Evolutionary conservation across 2,329 filamentous ascomycete species (phyloP), one percentile per base, ranked within the genome.

Genomic region (Xylaria sp.): DNA sequence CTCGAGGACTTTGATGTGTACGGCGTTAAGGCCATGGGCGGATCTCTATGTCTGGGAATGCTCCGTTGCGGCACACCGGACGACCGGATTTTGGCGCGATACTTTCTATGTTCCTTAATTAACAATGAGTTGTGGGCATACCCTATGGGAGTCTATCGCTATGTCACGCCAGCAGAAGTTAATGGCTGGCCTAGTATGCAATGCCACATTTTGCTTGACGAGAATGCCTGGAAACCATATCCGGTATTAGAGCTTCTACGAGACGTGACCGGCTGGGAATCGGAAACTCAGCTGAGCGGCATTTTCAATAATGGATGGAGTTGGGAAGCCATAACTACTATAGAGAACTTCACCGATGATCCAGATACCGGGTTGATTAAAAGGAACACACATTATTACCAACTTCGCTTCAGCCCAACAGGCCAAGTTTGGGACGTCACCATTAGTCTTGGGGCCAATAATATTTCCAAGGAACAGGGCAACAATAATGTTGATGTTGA

Each of bases 171-270:
- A 50, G 23, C 25, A 13, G 45, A 60, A 28, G 58, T 39, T 0
- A 9, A 2, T 18, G 4, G 20, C 18, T 65, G 62, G 62, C 61
- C 62, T n/a, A 6, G 32, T 10, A 59, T 65, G 52, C 57, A 34
- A 59, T 68, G 66, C 58, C 50, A 65, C 4, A 62, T 68, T 9
- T 57, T 57, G 2, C 61, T 65, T 23, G 5, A 41, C 18, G 41
- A 2, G 1, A 25, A 25, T 8, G 18, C 4, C 8, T 52, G 28
- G 60, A 55, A 53, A 12, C 61, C 48, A 15, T 20, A 13, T 7
- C 48, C 48, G 2, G 2, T 6, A 7, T 6, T 68, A 4, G 36
- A 52, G 30, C 1, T 8, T 15, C 30, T 62, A 10, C 57, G 62
- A 20, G 56, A 65, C 28, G 20, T 45, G 13, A 15, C 32, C 20